These are phyloP conservation scores for Pleurotus ostreatus DNA, from an alignment of 768 basidiomycete genomes.

Conservation along the genomic window DNA sequence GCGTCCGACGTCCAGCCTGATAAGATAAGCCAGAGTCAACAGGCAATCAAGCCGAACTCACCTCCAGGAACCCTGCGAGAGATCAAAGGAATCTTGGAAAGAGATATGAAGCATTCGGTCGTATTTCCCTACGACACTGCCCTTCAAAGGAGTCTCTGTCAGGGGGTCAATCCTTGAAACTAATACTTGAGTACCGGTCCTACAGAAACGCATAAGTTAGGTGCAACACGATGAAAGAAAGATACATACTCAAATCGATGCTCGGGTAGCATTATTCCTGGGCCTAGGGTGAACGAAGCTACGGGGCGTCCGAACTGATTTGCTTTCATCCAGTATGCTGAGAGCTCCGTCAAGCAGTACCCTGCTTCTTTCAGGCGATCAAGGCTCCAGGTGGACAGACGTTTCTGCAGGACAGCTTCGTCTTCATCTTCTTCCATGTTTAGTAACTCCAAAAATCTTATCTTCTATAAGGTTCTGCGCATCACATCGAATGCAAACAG, in stretches of 20 bases:
- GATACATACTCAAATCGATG: conserved; percentile 61
- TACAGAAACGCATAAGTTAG: conserved; percentile 20
- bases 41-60: background rate
- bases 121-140: conserved; percentile 43
- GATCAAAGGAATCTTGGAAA: conserved; percentile 44
- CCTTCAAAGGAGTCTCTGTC: conserved; percentile 46
- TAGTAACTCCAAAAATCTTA: conserved; percentile 42
- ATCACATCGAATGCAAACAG: background rate
- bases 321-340: conserved; percentile 66
- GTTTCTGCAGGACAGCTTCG: conserved; percentile 53
- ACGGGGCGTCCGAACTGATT: conserved; percentile 61
- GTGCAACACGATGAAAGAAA: conserved; percentile 4
- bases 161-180: conserved; percentile 63
- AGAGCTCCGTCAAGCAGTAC: conserved; percentile 63
- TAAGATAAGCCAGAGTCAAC: background rate
- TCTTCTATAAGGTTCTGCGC: background rate
- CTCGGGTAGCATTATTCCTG: conserved; percentile 58
- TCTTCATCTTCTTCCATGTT: conserved; percentile 63
- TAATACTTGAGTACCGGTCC: conserved; percentile 68
- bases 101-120: conserved; percentile 39
- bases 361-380: conserved; percentile 62
- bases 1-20: conserved; percentile 59
- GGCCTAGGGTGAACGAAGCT: conserved; percentile 61
- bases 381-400: conserved; percentile 66
- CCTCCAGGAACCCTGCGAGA: conserved; percentile 53